Evolutionary conservation across 495 filamentous ascomycete species (phyloP).

Genomic region (Aspergillus conjunctus): DNA sequence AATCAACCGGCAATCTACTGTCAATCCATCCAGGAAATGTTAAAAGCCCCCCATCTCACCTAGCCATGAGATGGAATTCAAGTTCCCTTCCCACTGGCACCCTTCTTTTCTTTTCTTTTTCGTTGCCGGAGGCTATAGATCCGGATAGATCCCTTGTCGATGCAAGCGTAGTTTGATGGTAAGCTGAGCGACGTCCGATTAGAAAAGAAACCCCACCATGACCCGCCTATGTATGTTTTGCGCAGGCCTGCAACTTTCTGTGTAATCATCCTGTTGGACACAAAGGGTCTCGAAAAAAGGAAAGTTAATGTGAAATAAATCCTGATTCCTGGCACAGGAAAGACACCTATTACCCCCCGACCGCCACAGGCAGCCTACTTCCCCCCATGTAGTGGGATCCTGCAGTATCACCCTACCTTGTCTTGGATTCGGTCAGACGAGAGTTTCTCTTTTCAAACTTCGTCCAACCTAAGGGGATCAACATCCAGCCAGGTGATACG

Average conservation of each 20-base stretch:
- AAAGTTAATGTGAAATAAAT: slow-evolving; percentile 14
- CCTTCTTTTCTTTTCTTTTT: slow-evolving; percentile 6
- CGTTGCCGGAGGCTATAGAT: slow-evolving; percentile 10
- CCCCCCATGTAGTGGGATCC: slow-evolving; percentile 1
- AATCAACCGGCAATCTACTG: too few species aligned
- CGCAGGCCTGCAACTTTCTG: neutral
- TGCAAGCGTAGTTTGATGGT: slow-evolving; percentile 14
- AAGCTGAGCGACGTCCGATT: slow-evolving; percentile 2
- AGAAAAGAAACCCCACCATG: slow-evolving; percentile 8
- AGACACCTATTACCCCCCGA: too few species aligned
- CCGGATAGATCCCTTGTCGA: slow-evolving; percentile 6
- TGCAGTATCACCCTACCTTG: neutral
- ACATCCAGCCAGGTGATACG: neutral
- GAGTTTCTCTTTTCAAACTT: neutral
- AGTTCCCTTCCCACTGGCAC: neutral
- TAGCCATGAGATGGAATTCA: neutral
- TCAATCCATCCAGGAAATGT: too few species aligned
- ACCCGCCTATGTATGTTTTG: neutral
- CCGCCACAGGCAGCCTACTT: neutral
- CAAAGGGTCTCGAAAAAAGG: neutral
- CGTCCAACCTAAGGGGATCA: neutral
- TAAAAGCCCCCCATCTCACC: neutral
- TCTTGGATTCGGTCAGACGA: neutral
- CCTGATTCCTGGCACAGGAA: too few species aligned
- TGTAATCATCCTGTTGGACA: slow-evolving; percentile 13